These are phyloP conservation scores for Thielaviopsis populi DNA, from an alignment of 2,329 filamentous ascomycete genomes.

Conservation along the genomic window DNA sequence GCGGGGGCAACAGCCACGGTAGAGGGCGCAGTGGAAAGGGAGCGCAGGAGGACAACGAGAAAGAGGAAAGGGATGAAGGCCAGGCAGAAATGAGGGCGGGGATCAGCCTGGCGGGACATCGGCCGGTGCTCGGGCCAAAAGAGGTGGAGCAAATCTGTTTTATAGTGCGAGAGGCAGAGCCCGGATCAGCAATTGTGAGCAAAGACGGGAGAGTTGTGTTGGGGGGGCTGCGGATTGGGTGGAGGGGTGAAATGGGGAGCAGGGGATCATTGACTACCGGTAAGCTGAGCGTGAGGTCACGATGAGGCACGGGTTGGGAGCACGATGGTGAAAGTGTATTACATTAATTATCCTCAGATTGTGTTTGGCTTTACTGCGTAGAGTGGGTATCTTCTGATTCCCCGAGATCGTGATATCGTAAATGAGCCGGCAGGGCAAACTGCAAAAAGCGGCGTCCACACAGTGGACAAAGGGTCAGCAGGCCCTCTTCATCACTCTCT, in stretches of 20 bases:
- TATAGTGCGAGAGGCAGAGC: constrained; percentile 35
- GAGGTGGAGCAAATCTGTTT: constrained; percentile 55
- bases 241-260: constrained; percentile 83
- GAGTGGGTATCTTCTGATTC: constrained; percentile 16
- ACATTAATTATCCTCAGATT: background rate
- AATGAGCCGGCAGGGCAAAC: constrained; percentile 45
- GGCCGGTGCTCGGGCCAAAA: constrained; percentile 44
- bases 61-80: background rate
- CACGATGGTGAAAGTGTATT: background rate
- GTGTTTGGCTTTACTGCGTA: background rate
- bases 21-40: too few species aligned
- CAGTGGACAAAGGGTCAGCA: constrained; percentile 28
- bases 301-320: background rate
- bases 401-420: constrained; percentile 33
- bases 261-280: constrained; percentile 76
- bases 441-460: constrained; percentile 40
- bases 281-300: constrained; percentile 45
- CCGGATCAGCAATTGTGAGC: constrained; percentile 26
- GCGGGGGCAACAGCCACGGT: background rate
- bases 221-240: constrained; percentile 72
- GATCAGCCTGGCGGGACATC: constrained; percentile 21
- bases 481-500: constrained; percentile 18
- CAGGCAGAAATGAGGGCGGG: background rate
- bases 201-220: constrained; percentile 49
- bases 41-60: background rate